Base-by-base conservation (phyloP, 805 yeast species). In the Starmerella khaoyaiensis region DNA sequence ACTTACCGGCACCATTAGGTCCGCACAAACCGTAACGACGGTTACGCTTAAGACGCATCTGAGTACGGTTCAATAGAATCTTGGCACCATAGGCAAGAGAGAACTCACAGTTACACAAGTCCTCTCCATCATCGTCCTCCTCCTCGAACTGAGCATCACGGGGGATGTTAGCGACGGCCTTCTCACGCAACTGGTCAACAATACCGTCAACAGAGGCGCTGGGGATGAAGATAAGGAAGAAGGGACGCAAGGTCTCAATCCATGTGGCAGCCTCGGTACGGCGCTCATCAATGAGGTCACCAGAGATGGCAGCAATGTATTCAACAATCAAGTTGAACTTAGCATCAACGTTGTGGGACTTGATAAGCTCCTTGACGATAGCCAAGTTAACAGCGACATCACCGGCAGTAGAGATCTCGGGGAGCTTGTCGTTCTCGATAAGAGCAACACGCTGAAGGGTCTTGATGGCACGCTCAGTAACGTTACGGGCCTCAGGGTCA, bases 51-150 rank as follows among this genome's bases (percentile, higher is more conserved):
- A 90, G 79, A 72, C 98, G 84, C 65, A 90, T 77, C 73, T 87
- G 96, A 56, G 98, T 90, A 71, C 90, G 87, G 87, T 90, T 90
- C 69, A 90, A 83, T 72, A 90, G 76, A 75, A 90, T 90, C 82
- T 90, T 90, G 61, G 98, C 98, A 87, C 98, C 99, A 69, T 90
- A 90, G 67, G 99, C 99, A 61, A 90, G 76, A 46, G 98, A 90
- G 86, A 90, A 90, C 78, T 90, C 98, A 80, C 97, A 87, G 94
- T 90, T 90, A 79, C 98, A 90, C 62, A 90, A 75, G 64, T 90
- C 97, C 74, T 90, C 97, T 72, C 97, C 98, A 63, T 90, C 97
- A 67, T 79, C 87, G 60, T 86, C 96, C 69, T 87, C 97, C 57
- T 71, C 76, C 52, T 65, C 74, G 68, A 84, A 84, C 60, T 76